Percentiles rank a stretch among this genome's conserved stretches.
These are phyloP conservation scores for Lathyrus oleraceus DNA, from an alignment of 306 rosid species.

Conservation along the genomic window DNA sequence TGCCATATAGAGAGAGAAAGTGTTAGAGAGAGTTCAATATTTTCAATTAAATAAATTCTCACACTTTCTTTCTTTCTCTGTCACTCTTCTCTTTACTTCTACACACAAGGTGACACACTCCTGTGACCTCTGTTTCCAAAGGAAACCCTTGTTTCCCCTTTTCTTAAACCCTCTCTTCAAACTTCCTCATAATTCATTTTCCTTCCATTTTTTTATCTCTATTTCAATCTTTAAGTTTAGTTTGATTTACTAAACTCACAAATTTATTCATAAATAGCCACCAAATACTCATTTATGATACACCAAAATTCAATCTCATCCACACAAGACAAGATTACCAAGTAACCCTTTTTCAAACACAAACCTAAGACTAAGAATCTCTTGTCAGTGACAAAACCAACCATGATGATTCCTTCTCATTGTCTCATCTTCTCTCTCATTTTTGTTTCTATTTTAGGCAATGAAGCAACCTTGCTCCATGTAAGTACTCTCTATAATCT, in stretches of 20 bases:
- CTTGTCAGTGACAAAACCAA: slow-evolving; percentile 41
- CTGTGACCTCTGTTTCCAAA: slow-evolving; percentile 34
- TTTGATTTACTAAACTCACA: neutral
- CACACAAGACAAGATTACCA: slow-evolving; percentile 25
- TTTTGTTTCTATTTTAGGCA: slow-evolving; percentile 54
- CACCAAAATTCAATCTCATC: slow-evolving; percentile 40
- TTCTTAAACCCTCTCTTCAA: slow-evolving; percentile 17
- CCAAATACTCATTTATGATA: slow-evolving; percentile 40
- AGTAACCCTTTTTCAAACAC: slow-evolving; percentile 33
- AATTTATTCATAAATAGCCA: slow-evolving; percentile 20
- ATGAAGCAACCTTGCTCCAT: slow-evolving; percentile 51
- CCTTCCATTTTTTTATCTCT: neutral
- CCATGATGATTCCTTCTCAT: slow-evolving; percentile 59
- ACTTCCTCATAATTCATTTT: slow-evolving; percentile 23
- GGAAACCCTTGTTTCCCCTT: slow-evolving; percentile 35
- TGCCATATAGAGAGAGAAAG: neutral
- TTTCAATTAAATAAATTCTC: slow-evolving; percentile 25
- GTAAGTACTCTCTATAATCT: slow-evolving; percentile 49
- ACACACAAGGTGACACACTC: slow-evolving; percentile 26
- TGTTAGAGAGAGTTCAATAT: neutral
- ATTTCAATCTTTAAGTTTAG: neutral
- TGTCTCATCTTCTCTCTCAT: slow-evolving; percentile 63
- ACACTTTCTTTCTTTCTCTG: neutral
- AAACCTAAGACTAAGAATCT: slow-evolving; percentile 38
- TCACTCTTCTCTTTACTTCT: slow-evolving; percentile 21